Evolutionary conservation across 208 protist genomes (phyloP).

Genomic region (Acanthamoeba rhysodes): DNA sequence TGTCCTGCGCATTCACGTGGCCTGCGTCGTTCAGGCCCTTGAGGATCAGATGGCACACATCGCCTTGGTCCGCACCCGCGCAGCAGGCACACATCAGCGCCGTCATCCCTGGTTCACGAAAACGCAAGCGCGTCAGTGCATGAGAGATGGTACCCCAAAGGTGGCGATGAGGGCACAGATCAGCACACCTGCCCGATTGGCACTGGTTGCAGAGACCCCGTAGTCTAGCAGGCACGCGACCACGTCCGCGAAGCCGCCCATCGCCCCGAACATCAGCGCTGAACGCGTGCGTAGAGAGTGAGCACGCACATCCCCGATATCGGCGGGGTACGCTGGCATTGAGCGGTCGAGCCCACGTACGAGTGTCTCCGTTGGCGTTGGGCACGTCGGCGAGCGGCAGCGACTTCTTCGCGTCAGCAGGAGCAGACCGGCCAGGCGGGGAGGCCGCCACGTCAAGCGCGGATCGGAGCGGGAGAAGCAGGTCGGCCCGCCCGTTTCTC

Average conservation of each 20-base stretch:
- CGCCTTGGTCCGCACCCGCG: background rate
- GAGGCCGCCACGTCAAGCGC: background rate
- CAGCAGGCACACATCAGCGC: slow-evolving; percentile 46
- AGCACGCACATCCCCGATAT: background rate
- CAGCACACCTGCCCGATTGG: background rate
- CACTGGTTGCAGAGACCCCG: background rate
- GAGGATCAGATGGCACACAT: background rate
- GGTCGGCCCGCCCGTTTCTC: background rate
- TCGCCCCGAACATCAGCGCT: slow-evolving; percentile 33
- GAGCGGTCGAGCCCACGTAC: background rate
- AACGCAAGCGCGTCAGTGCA: background rate
- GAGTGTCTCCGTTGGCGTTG: slow-evolving; percentile 44
- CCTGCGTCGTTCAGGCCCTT: background rate
- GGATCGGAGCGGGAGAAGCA: background rate
- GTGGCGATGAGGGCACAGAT: background rate
- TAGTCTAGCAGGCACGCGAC: background rate
- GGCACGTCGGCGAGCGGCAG: background rate
- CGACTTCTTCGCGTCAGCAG: background rate
- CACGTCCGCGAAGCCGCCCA: slow-evolving; percentile 21
- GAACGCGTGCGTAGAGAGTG: background rate
- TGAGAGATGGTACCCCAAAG: background rate
- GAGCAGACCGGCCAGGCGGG: background rate
- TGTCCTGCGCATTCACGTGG: background rate
- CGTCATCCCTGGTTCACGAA: slow-evolving; percentile 14
- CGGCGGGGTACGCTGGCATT: background rate